Base-by-base conservation (phyloP, 202 grass and related monocot species). In the Saccharum hybrid region DNA sequence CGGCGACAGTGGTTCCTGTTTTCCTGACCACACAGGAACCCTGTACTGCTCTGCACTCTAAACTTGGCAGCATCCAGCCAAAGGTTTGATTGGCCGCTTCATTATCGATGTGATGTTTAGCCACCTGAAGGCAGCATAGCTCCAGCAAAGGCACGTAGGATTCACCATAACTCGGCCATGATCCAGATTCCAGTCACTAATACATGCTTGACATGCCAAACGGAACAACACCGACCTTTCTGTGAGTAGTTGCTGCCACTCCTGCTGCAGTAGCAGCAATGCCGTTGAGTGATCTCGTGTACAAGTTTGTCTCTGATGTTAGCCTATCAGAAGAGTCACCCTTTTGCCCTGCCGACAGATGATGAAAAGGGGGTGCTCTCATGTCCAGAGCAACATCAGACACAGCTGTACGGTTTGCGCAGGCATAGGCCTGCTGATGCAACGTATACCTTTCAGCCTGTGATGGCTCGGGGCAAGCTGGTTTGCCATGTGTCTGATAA, bases 311-410 rank as follows among this genome's bases (percentile, higher is more conserved):
- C 49, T 92, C 90, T 68, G 90, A 63, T 49, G 84, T 14, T 52
- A 91, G 72, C 79, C 83, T 88, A 69, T 88, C 88, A 33, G 86
- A 85, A 63, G 87, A 64, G 81, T 86, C 87, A 34, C 82, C 68
- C 88, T 76, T 93, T 6, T 83, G 73, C 38, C 57, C 91, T 65
- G 84, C 77, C 54, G 85, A 75, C 68, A 86, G 76, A 82, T 92
- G 82, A 65, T 92, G 92, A 76, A 93, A 98, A 63, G 89, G 96
- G 60, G 96, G 81, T 74, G 96, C 93, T 85, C 96, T 92, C 96
- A 94, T 98, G 91, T 98, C 90, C 26, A 98, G 86, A 76, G 89
- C 85, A 80, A 98, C 88, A 57, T 96, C 89, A 12, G 93, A 38
- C n/a, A 88, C 81, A 38, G 87, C 72, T 57, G 87, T 86, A 56